Evolutionary conservation across 2,329 filamentous ascomycete genomes (phyloP).

Genomic region (Pyrenophora seminiperda): DNA sequence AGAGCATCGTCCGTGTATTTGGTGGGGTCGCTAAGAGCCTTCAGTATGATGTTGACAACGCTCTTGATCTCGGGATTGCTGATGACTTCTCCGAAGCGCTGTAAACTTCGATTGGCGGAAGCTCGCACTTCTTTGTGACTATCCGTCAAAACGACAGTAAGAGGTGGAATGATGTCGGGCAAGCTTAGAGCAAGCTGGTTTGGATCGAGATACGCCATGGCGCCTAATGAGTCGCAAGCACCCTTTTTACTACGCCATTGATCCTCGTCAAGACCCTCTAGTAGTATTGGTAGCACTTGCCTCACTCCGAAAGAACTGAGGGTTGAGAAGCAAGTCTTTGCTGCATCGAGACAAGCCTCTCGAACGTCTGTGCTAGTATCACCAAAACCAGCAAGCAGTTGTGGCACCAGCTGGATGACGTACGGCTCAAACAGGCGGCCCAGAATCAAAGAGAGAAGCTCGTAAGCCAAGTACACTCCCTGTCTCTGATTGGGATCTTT

Average conservation of each 20-base stretch:
- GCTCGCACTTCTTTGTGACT: slow-evolving; percentile 95
- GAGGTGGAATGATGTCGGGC: slow-evolving; percentile 93
- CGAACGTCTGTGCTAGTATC: slow-evolving; percentile 87
- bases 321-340: slow-evolving; percentile 91
- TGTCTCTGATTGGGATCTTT: slow-evolving; percentile 89
- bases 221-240: slow-evolving; percentile 92
- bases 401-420: slow-evolving; percentile 91
- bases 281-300: slow-evolving; percentile 85
- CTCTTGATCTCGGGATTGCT: slow-evolving; percentile 96
- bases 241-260: slow-evolving; percentile 99
- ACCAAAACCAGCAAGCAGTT: slow-evolving; percentile 86
- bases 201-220: slow-evolving; percentile 98
- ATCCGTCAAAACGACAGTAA: slow-evolving; percentile 93
- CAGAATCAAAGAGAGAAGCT: slow-evolving; percentile 84
- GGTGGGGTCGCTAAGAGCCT: slow-evolving; percentile 94
- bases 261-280: slow-evolving; percentile 89
- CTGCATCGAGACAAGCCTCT: slow-evolving; percentile 88
- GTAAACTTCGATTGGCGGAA: slow-evolving; percentile 92
- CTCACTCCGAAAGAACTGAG: slow-evolving; percentile 96
- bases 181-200: slow-evolving; percentile 90
- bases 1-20: slow-evolving; percentile 96
- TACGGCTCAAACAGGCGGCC: slow-evolving; percentile 94
- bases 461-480: slow-evolving; percentile 86
- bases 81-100: slow-evolving; percentile 98
- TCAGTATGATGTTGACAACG: slow-evolving; percentile 87